Conservation (phyloP, 2,329 filamentous ascomycete genomes). For the Colletotrichum sp. region DNA sequence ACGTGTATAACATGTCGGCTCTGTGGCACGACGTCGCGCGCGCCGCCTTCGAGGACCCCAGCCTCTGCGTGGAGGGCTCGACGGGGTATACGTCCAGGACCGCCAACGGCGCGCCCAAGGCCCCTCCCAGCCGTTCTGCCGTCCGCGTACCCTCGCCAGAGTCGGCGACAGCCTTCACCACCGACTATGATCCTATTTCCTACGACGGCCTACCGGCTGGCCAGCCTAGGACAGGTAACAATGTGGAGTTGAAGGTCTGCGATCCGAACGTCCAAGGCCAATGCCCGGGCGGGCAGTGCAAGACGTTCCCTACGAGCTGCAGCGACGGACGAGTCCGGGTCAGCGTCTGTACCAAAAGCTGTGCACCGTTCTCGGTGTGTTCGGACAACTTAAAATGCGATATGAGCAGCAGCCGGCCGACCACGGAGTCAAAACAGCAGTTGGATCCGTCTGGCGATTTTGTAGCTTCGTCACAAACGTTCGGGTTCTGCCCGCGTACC, state of each 20-base stretch:
- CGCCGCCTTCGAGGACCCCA: not conserved
- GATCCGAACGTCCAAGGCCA: not conserved
- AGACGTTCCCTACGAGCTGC: not conserved
- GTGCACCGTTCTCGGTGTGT: not conserved
- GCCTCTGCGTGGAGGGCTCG: slow-evolving; percentile 2
- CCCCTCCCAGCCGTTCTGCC: not conserved
- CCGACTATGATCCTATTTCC: not conserved
- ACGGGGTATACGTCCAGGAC: not conserved
- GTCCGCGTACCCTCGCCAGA: not conserved
- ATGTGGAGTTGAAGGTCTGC: not conserved
- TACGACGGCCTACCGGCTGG: not conserved
- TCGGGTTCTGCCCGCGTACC: not conserved
- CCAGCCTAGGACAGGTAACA: not conserved
- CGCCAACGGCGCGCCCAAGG: not conserved
- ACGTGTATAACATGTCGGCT: slow-evolving; percentile 52
- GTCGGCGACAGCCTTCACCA: not conserved
- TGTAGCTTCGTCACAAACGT: not conserved
- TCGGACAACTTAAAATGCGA: not conserved
- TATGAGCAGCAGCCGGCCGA: not conserved
- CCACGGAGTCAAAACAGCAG: not conserved
- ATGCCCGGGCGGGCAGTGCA: not conserved
- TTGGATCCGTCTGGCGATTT: not conserved
- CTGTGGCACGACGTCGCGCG: slow-evolving; percentile 54
- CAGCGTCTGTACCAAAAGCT: not conserved
- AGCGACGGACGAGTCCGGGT: not conserved